Conservation (phyloP, 2,329 filamentous ascomycete species). For the Dryadomyces quercivorus region DNA sequence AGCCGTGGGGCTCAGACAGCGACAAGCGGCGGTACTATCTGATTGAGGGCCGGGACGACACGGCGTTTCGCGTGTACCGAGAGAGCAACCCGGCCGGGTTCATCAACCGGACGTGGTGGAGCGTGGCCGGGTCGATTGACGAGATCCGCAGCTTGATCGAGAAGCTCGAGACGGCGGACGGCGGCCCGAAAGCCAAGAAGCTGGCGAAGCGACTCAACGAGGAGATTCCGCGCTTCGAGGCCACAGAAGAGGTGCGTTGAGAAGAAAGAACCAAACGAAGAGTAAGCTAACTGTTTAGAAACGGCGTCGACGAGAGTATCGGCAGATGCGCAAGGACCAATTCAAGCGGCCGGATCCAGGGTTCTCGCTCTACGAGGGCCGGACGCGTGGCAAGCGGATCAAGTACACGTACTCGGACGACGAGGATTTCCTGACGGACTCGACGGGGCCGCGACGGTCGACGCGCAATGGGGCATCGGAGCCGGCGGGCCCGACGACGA, state of each 20-base stretch:
- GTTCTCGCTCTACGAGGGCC: slow-evolving; percentile 89
- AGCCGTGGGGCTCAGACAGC: slow-evolving; percentile 37
- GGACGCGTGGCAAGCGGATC: slow-evolving; percentile 88
- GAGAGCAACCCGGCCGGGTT: slow-evolving; percentile 76
- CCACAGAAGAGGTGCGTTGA: slow-evolving; percentile 63
- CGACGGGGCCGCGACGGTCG: slow-evolving; percentile 50
- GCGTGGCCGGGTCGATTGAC: slow-evolving; percentile 79
- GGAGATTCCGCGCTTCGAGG: slow-evolving; percentile 82
- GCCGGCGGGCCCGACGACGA: slow-evolving; percentile 48
- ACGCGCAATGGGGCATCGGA: slow-evolving; percentile 67
- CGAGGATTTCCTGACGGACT: slow-evolving; percentile 58
- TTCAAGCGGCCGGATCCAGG: slow-evolving; percentile 81
- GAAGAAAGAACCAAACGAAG: neutral
- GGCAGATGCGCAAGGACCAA: slow-evolving; percentile 70
- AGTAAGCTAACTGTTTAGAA: slow-evolving; percentile 42
- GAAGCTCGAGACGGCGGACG: slow-evolving; percentile 65
- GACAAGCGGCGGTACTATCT: slow-evolving; percentile 90
- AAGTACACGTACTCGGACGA: slow-evolving; percentile 95
- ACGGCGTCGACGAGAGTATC: slow-evolving; percentile 84
- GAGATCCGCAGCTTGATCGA: slow-evolving; percentile 66
- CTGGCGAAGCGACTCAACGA: slow-evolving; percentile 65
- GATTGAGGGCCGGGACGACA: slow-evolving; percentile 88
- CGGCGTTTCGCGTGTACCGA: slow-evolving; percentile 83
- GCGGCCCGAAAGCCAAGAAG: slow-evolving; percentile 66
- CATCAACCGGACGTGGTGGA: slow-evolving; percentile 71